Evolutionary conservation across 225 moss, liverwort and hornwort species (phyloP), one percentile per base, ranked within the genome.

Genomic region (Rhytidiadelphus loreus): DNA sequence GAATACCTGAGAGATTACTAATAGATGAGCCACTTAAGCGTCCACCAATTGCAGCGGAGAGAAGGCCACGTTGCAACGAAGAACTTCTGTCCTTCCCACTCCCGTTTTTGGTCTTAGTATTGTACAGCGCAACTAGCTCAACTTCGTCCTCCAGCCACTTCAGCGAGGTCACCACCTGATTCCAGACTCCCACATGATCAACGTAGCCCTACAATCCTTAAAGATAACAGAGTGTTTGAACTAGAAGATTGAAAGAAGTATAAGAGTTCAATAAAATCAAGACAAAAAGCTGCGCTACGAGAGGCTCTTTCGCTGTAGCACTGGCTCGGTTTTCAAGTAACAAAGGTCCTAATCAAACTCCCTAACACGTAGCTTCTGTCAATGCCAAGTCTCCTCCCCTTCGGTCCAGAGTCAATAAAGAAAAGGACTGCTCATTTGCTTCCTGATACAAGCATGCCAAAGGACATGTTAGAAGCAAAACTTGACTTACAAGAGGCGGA

Each of bases 131-230:
- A 91, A 92, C 89, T 71, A 97, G 90, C 89, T 97, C 97, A 87
- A 95, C 88, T 91, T 97, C 97, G 86, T 95, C 95, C 90, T 97
- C 97, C 64, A 95, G 73, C 97, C 96, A 96, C 79, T 95, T 96
- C 55, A 97, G 86, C 76, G 96, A 95, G 53, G 93, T 95, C 68
- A 95, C 95, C 87, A 95, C 96, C 97, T 97, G 86, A 73, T 89
- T 81, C 43, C 72, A 91, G n/a, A 46, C 80, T 85, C 87, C 83
- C 80, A 71, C 74, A 88, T 81, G 58, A 84, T 88, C 46, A 85
- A 85, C 57, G 14, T 50, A 81, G 65, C 74, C 81, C 75, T 75
- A 75, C 12, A 17, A 75, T 59, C 59, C 52, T 88, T 65, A 63
- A 80, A 53, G 14, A 75, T 59, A 74, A 64, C 11, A 50, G 41